Conservation (phyloP, 164 flowering plant species). For the Akebia trifoliata region DNA sequence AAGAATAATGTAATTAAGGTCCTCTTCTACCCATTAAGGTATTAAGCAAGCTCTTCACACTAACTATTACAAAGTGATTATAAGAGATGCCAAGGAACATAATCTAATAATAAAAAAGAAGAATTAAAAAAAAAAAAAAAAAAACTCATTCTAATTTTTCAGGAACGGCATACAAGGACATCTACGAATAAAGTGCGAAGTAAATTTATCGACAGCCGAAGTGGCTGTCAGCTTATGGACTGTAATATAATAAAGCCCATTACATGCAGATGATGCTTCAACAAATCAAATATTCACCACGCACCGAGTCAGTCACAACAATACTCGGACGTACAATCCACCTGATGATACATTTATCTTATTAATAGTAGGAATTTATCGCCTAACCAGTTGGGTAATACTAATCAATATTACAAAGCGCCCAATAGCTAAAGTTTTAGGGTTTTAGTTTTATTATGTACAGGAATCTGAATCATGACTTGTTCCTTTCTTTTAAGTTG, state of each 20-base stretch:
- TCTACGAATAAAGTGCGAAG: constrained; percentile 9
- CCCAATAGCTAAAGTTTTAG: constrained; percentile 22
- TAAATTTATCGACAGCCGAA: constrained; percentile 12
- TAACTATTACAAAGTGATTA: not conserved
- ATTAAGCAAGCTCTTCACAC: too few species aligned
- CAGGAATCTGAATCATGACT: constrained; percentile 31
- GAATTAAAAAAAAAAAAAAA: not conserved
- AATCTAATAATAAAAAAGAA: not conserved
- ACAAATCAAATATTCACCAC: constrained; percentile 11
- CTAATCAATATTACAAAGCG: constrained; percentile 9
- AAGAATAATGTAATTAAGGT: too few species aligned
- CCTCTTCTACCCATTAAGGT: too few species aligned
- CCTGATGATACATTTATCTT: constrained; percentile 19
- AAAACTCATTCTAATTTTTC: constrained; percentile 3
- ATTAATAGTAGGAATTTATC: constrained; percentile 7
- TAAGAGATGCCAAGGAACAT: not conserved
- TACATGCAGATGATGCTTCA: constrained; percentile 13
- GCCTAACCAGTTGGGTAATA: constrained; percentile 15
- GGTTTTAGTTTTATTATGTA: constrained; percentile 52
- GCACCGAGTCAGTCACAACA: constrained; percentile 19
- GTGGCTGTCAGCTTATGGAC: constrained; percentile 12
- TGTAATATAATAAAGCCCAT: constrained; percentile 22
- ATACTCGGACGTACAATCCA: constrained; percentile 17
- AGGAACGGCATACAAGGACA: constrained; percentile 13
- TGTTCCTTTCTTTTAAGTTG: constrained; percentile 13